Evolutionary conservation across 768 basidiomycete genomes (phyloP), one percentile per base, ranked within the genome.

Genomic region (Hemileccinum impolitum): DNA sequence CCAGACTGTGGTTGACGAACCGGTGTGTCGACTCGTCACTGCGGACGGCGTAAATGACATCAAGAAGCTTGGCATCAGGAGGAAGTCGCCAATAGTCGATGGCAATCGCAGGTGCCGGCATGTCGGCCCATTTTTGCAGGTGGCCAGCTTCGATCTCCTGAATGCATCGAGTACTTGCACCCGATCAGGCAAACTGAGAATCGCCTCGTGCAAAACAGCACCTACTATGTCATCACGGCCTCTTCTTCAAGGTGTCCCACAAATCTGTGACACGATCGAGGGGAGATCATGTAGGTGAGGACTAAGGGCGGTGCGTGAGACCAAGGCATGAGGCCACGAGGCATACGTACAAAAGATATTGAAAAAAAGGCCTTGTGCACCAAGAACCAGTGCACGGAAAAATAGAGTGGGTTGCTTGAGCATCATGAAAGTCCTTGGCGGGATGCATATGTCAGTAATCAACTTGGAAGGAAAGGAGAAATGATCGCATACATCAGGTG

Each of bases 1-100:
- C 95, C 31, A 98, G 74, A 50, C 88, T 90, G 72, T 98, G 95
- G 68, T 98, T 98, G 55, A 95, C 92, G 61, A 97, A 97, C 43
- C 92, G 78, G 61, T 98, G 94, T 1, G 89, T 93, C 1, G 88
- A 80, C 65, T 97, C 94, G 67, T 97, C 94, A 14, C 90, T 91
- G 58, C 94, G 80, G 30, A 97, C 90, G 30, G 92, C 93, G 61
- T 90, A 90, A 42, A 97, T 77, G 40, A 95, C 86, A 59, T 97
- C 95, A 17, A 91, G 72, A 51, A 98, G 71, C 58, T 80, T 93
- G 0, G 92, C 88, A 57, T 87, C 65, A 3, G 79, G 70, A 3
- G 67, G 62, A 28, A 95, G 75, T 19, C 93, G 81, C 92, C 95
- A 98, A 69, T 97, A 97, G 64, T 97, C 94, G 53, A 90, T 93